phyloP scores from a whole-genome alignment of 495 filamentous ascomycete genomes.

The Penicillium simplicissimum region DNA sequence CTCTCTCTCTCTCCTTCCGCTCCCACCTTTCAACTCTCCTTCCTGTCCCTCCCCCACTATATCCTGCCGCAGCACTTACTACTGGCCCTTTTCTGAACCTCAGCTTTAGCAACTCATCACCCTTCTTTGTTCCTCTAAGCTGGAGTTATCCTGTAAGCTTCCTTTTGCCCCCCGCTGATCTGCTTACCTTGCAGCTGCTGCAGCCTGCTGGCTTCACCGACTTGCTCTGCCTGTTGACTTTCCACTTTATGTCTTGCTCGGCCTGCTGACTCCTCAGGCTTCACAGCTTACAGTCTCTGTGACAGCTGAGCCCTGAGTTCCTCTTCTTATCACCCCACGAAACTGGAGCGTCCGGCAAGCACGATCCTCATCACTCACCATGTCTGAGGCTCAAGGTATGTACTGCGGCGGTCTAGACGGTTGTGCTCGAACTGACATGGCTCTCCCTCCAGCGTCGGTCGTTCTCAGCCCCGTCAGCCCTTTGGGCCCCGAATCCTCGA shows the following conservation, averaged over 20 bases:
- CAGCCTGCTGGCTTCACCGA: conserved; percentile 6
- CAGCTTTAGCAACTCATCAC: background rate
- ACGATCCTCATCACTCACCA: conserved; percentile 18
- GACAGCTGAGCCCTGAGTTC: background rate
- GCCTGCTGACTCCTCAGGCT: background rate
- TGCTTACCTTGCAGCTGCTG: conserved; percentile 5
- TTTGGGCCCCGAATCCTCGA: conserved; percentile 27
- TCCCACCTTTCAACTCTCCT: conserved; percentile 14
- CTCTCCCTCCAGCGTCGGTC: background rate
- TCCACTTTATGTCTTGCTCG: background rate
- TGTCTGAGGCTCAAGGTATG: conserved; percentile 14
- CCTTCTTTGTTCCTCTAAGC: background rate
- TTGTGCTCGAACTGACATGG: background rate
- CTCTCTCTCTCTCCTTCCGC: conserved; percentile 14
- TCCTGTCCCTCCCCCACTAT: conserved; percentile 12
- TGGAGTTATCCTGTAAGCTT: conserved; percentile 5
- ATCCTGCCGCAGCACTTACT: too few species aligned
- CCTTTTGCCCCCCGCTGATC: background rate
- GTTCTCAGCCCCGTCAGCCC: conserved; percentile 21
- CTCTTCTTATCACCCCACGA: background rate
- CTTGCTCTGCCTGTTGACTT: background rate
- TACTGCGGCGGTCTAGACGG: background rate
- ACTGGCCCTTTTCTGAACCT: background rate
- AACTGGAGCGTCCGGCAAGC: background rate
- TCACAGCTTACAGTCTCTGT: background rate